Conservation (phyloP, 2,329 filamentous ascomycete species). For the Ploettnerulaceae sp. region DNA sequence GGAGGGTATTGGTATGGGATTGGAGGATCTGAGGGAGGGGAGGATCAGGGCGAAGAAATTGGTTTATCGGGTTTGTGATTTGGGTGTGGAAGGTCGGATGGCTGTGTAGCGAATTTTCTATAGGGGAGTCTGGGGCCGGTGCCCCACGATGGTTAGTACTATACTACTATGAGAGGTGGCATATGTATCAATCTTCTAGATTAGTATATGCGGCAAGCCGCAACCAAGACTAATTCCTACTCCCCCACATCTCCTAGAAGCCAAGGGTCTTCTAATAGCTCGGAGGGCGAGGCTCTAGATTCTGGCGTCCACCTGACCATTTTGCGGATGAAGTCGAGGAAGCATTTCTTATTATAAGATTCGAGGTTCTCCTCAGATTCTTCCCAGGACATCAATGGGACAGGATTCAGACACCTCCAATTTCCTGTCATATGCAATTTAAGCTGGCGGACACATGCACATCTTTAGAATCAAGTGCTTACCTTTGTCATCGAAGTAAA, state of each 20-base stretch:
- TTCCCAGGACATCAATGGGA: conserved; percentile 21
- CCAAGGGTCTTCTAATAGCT: conserved; percentile 25
- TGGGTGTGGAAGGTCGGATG: no score
- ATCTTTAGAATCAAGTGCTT: conserved; percentile 17
- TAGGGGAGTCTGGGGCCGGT: no score
- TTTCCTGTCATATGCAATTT: conserved; percentile 23
- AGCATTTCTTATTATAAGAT: conserved; percentile 20
- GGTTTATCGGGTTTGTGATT: background rate
- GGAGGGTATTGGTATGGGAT: conserved; percentile 9
- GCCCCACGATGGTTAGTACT: no score
- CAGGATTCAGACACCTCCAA: conserved; percentile 26
- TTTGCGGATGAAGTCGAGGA: conserved; percentile 25
- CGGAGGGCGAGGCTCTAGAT: conserved; percentile 22
- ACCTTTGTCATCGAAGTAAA: conserved; percentile 29
- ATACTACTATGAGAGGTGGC: no score
- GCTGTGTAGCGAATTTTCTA: no score
- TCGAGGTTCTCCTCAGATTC: conserved; percentile 24
- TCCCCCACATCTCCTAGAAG: conserved; percentile 18
- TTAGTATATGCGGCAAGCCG: no score
- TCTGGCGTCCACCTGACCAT: conserved; percentile 26
- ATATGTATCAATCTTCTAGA: no score
- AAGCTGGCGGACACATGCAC: conserved; percentile 13
- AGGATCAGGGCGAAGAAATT: conserved; percentile 1
- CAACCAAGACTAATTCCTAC: conserved; percentile 13
- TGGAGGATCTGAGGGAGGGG: conserved; percentile 11